Base-by-base conservation (phyloP, 179 eudicot genomes). In the Silene vulgaris region DNA sequence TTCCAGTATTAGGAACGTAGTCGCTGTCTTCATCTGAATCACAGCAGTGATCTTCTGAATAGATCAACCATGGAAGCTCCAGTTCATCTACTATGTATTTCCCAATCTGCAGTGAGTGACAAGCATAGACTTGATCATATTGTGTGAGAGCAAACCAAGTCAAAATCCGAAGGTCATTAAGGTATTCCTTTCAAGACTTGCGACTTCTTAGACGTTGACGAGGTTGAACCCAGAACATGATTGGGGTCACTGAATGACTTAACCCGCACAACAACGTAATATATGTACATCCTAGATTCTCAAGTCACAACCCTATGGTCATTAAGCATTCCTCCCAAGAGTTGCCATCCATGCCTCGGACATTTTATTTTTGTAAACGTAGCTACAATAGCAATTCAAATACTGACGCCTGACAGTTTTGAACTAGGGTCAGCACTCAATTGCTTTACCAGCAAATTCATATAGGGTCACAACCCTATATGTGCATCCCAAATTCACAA, bases 31-130 rank as follows among this genome's bases (percentile, higher is more conserved):
- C 90, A 60, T 89, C 90, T 52, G 85, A 81, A 6, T 69, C 72
- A 65, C 85, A 92, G 59, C 83, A 85, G 59, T 90, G 96, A 73
- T 87, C 85, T n/a, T 88, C 93, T 3, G 86, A 84, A 69, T 79
- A 50, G 14, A 69, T 60, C 43, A 52, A 32, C 65, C 56, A 65
- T 1, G 70, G 20, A 72, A 73, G 37, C 28, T 26, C 12, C 0
- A 23, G 74, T 13, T 83, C 96, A 23, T 83, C 75, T 19, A 86
- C 35, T 62, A 93, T 66, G 65, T 85, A 90, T 65, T 77, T 82
- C 50, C 87, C 90, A 72, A 91, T 85, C 98, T 93, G 93, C 76
- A 72, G 40, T 5, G 8, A 23, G 7, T 20, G 0, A 26, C n/a
- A 64, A 69, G 52, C 11, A 45, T 19, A 69, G 8, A 69, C 52